These are phyloP conservation scores for Russula sp. DNA, from an alignment of 768 basidiomycete species.

Conservation along the genomic window DNA sequence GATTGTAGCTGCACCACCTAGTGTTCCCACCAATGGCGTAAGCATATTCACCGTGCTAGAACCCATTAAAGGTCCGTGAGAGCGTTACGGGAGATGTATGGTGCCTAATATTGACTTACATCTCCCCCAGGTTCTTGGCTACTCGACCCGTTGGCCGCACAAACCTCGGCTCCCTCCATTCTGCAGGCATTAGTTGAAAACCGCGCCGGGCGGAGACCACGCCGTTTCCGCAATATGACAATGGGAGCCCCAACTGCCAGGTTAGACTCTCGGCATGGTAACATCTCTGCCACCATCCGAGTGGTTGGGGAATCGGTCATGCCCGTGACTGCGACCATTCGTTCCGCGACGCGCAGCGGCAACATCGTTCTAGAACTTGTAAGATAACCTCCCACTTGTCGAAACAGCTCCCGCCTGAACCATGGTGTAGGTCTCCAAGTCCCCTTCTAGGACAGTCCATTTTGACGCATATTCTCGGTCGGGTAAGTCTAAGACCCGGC, in stretches of 20 bases:
- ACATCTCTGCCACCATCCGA: constrained; percentile 6
- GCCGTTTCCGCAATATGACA: constrained; percentile 6
- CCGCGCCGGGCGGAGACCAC: constrained; percentile 10
- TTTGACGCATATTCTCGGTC: constrained; percentile 19
- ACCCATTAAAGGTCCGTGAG: constrained; percentile 11
- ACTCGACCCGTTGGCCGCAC: constrained; percentile 13
- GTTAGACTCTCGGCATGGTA: constrained; percentile 9
- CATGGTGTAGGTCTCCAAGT: constrained; percentile 10
- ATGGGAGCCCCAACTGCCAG: constrained; percentile 13
- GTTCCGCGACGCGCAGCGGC: constrained; percentile 8
- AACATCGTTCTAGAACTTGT: constrained; percentile 20
- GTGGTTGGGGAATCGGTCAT: constrained; percentile 3
- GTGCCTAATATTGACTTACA: not conserved
- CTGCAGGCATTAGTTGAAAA: not conserved
- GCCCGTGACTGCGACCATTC: constrained; percentile 9
- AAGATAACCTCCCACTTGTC: not conserved
- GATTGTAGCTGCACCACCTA: not conserved
- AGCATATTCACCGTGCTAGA: constrained; percentile 10
- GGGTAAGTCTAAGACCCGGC: constrained; percentile 9
- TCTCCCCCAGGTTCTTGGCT: constrained; percentile 18
- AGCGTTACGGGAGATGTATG: not conserved
- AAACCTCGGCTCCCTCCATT: not conserved
- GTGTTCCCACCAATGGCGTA: constrained; percentile 7
- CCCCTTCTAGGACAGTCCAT: constrained; percentile 4
- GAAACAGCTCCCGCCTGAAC: not conserved